A percentile compares a stretch with the other conserved stretches of the same genome.
phyloP scores from a whole-genome alignment of 805 yeast species.

The Torulaspora delbrueckii region DNA sequence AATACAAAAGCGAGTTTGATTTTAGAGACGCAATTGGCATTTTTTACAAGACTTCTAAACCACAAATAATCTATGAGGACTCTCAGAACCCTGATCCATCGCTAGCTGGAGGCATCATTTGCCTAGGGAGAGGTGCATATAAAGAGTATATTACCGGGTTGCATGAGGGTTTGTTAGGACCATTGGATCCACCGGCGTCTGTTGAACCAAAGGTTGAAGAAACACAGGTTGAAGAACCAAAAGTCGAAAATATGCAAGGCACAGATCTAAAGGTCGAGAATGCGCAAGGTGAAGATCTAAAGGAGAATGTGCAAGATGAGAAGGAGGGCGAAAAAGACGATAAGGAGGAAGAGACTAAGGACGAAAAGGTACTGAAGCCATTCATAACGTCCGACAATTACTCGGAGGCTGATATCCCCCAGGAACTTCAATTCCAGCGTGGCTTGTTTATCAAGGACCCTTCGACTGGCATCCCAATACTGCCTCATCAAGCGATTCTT shows the following conservation, averaged over 20 bases:
- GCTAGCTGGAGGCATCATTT: slow-evolving; percentile 76
- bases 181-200: slow-evolving; percentile 50
- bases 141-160: slow-evolving; percentile 88
- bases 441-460: slow-evolving; percentile 29
- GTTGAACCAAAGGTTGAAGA: slow-evolving; percentile 17
- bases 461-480: slow-evolving; percentile 43
- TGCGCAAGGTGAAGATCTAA: slow-evolving; percentile 16
- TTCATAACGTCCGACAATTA: slow-evolving; percentile 61
- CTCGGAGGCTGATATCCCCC: slow-evolving; percentile 48
- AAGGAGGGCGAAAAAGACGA: slow-evolving; percentile 7
- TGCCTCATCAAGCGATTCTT: slow-evolving; percentile 72
- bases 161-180: slow-evolving; percentile 94
- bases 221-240: slow-evolving; percentile 4
- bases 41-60: slow-evolving; percentile 37
- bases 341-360: slow-evolving; percentile 11
- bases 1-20: slow-evolving; percentile 34
- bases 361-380: slow-evolving; percentile 47
- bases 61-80: slow-evolving; percentile 42
- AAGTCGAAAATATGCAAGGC: neutral
- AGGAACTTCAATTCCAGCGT: slow-evolving; percentile 44
- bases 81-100: slow-evolving; percentile 41
- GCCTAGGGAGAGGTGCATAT: slow-evolving; percentile 93
- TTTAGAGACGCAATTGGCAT: slow-evolving; percentile 54
- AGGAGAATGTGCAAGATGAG: slow-evolving; percentile 17
- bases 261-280: neutral